phyloP scores from a whole-genome alignment of 2,329 filamentous ascomycete genomes.

The Thielaviopsis populi region DNA sequence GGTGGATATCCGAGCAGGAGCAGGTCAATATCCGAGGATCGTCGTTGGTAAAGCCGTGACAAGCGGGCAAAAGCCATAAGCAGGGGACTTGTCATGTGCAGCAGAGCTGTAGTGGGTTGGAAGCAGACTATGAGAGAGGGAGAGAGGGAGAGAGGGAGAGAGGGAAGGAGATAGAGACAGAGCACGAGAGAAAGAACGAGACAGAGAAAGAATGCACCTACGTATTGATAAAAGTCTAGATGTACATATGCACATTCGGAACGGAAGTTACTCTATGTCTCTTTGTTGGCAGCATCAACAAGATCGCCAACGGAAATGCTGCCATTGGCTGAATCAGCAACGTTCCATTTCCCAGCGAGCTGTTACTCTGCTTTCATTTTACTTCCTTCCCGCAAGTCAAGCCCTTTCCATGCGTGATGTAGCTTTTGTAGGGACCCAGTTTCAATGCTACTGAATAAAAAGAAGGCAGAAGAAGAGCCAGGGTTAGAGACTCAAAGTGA shows the following conservation, averaged over 20 bases:
- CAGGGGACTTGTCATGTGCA: neutral
- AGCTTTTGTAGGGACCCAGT: neutral
- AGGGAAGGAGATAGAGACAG: no score
- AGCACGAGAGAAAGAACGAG: no score
- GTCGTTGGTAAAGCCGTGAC: neutral
- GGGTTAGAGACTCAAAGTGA: neutral
- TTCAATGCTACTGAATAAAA: neutral
- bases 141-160: no score
- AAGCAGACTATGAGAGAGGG: no score
- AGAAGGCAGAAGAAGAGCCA: neutral
- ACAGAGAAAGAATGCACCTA: no score
- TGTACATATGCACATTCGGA: no score
- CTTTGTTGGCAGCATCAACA: no score
- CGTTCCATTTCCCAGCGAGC: neutral
- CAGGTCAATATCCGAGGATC: constrained; percentile 10
- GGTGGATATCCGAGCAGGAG: neutral
- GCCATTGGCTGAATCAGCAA: neutral
- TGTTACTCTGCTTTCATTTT: neutral
- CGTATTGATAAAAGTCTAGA: no score
- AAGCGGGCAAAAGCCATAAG: neutral
- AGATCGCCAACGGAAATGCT: no score
- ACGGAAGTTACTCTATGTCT: no score
- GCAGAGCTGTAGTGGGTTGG: no score
- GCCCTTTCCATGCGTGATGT: neutral
- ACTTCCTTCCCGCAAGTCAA: neutral